These are phyloP conservation scores for Bromus sterilis DNA, from an alignment of 176 grass and related monocot species.

Conservation along the genomic window DNA sequence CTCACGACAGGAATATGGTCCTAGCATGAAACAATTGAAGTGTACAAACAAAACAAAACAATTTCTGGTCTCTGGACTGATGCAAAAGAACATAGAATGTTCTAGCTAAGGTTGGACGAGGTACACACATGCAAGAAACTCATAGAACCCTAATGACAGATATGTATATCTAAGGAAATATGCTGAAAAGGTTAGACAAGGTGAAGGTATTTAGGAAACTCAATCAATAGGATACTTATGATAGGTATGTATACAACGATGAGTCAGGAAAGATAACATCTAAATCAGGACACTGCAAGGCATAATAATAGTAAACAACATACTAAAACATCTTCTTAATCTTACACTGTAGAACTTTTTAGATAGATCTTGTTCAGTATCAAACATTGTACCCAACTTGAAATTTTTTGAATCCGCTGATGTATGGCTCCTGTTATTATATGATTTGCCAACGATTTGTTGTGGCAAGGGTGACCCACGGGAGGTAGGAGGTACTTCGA, in stretches of 20 bases:
- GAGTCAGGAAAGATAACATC: background rate
- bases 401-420: slow-evolving; percentile 33
- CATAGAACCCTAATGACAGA: background rate
- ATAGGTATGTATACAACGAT: background rate
- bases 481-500: slow-evolving; percentile 24
- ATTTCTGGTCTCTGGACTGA: background rate
- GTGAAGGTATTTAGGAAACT: background rate
- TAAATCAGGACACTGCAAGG: background rate
- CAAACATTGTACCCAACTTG: slow-evolving; percentile 34
- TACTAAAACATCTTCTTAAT: background rate
- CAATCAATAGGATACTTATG: background rate
- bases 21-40: background rate
- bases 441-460: slow-evolving; percentile 37
- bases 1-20: background rate
- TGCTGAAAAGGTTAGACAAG: background rate
- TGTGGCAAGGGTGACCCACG: slow-evolving; percentile 24
- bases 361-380: slow-evolving; percentile 57
- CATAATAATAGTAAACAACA: background rate
- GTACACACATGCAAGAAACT: slow-evolving; percentile 2
- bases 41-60: slow-evolving; percentile 8
- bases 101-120: background rate
- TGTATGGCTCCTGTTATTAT: slow-evolving; percentile 27
- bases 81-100: background rate
- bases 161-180: background rate
- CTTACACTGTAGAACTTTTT: slow-evolving; percentile 93